These are phyloP conservation scores for Parathielavia appendiculata DNA, from an alignment of 495 filamentous ascomycete species.

Conservation along the genomic window DNA sequence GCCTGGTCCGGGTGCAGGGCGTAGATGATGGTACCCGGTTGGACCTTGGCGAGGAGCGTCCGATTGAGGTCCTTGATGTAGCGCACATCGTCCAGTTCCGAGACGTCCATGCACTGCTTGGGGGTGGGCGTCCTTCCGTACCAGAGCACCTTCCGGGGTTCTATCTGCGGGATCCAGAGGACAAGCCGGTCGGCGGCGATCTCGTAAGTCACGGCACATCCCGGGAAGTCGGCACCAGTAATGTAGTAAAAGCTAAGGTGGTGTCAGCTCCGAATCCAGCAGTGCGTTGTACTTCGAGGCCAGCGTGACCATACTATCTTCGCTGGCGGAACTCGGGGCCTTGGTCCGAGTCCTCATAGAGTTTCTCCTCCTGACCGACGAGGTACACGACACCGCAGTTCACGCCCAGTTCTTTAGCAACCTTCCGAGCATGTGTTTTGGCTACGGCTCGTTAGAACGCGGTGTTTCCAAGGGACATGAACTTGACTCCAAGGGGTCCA, in stretches of 20 bases:
- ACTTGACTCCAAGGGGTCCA: not conserved
- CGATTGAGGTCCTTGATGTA: constrained; percentile 33
- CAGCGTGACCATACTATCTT: constrained; percentile 44
- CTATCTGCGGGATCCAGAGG: constrained; percentile 57
- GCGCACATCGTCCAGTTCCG: constrained; percentile 50
- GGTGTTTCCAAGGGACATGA: not conserved
- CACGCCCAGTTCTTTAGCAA: constrained; percentile 59
- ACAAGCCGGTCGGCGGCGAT: constrained; percentile 51
- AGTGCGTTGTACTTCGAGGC: not conserved
- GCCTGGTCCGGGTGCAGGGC: constrained; percentile 39
- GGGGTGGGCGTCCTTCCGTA: constrained; percentile 51
- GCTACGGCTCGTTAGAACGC: constrained; percentile 43
- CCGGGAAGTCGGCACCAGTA: constrained; percentile 55
- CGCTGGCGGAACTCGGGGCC: constrained; percentile 57
- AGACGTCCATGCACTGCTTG: constrained; percentile 46
- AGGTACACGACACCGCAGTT: constrained; percentile 60
- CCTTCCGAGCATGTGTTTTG: constrained; percentile 72
- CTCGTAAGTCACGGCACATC: constrained; percentile 59
- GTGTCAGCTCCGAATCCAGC: not conserved
- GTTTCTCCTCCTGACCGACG: constrained; percentile 42
- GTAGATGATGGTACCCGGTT: constrained; percentile 37
- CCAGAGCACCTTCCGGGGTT: constrained; percentile 55
- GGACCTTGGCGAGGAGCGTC: constrained; percentile 31
- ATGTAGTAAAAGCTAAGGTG: constrained; percentile 59
- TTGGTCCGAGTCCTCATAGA: constrained; percentile 58